Evolutionary conservation across 495 filamentous ascomycete species (phyloP), one percentile per base, ranked within the genome.

Genomic region (Xylaria sp.): DNA sequence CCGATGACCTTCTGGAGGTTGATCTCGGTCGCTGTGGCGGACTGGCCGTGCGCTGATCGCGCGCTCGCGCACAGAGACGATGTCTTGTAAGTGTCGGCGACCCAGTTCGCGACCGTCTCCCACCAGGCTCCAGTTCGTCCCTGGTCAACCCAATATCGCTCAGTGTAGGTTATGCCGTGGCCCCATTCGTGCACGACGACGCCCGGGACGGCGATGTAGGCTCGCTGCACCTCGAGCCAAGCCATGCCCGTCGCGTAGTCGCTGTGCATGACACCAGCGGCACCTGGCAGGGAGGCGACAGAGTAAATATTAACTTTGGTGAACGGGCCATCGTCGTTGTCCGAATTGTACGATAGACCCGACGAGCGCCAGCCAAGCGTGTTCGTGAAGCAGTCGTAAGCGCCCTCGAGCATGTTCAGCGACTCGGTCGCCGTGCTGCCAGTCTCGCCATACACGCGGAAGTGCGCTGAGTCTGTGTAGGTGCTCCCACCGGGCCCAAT

Each of bases 171-270:
- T 33, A 82, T 73, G 1, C 77, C 80, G 69, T 82, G 81, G 26
- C 81, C 81, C 68, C 78, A 82, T 73, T 82, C 81, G 61, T 82
- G 81, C 26, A 81, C 81, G 12, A 74, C 68, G 5, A 81, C 74
- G 15, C 46, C 40, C 9, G 81, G 80, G 5, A 70, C 70, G 3
- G 68, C 69, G 61, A 81, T 65, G 71, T 80, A 82, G 55, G 71
- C 44, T 11, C 65, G 75, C 52, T 76, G 73, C 1, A 82, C 77
- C 70, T 81, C 80, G 68, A 82, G 72, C 62, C 70, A 81, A 8
- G 75, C 64, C 3, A 80, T 62, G 0, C 81, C 81, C 26, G 74
- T 70, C 29, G 53, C 68, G 24, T 43, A 40, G 61, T 79, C 75
- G n/a, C 70, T 71, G 65, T 77, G 75, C 8, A 78, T 79, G 72